phyloP scores from a whole-genome alignment of 495 filamentous ascomycete genomes.

The Chaetomium cochliodes region DNA sequence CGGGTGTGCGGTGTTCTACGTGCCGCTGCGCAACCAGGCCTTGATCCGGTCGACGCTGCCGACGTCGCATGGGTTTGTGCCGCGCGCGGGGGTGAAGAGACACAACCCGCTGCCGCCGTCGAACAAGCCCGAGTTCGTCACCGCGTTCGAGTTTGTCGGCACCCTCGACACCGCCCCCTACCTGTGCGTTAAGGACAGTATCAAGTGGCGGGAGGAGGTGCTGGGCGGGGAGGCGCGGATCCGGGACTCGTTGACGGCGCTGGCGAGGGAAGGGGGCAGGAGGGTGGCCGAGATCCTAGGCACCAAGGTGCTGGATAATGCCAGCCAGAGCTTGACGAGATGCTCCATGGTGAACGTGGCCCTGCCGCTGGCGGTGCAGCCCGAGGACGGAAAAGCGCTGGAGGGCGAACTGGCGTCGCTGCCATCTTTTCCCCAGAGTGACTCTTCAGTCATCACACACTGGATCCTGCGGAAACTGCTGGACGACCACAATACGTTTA shows the following conservation, averaged over 20 bases:
- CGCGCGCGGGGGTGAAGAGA: slow-evolving; percentile 25
- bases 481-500: slow-evolving; percentile 66
- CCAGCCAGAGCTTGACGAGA: slow-evolving; percentile 42
- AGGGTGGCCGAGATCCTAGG: slow-evolving; percentile 60
- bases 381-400: slow-evolving; percentile 19
- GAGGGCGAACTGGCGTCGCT: slow-evolving; percentile 34
- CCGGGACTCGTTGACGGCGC: slow-evolving; percentile 51
- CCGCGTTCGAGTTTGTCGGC: slow-evolving; percentile 74
- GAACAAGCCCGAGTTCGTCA: slow-evolving; percentile 58
- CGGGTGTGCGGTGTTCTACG: slow-evolving; percentile 75
- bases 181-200: slow-evolving; percentile 65
- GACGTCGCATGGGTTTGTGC: slow-evolving; percentile 62
- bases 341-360: slow-evolving; percentile 66
- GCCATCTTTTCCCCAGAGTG: slow-evolving; percentile 35
- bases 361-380: slow-evolving; percentile 57
- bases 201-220: slow-evolving; percentile 64
- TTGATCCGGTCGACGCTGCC: slow-evolving; percentile 74
- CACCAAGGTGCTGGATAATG: slow-evolving; percentile 68
- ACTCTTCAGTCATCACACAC: slow-evolving; percentile 40
- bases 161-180: slow-evolving; percentile 72
- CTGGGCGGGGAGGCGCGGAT: slow-evolving; percentile 76
- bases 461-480: slow-evolving; percentile 60
- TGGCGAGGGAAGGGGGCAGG: slow-evolving; percentile 61
- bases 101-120: slow-evolving; percentile 51
- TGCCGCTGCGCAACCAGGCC: slow-evolving; percentile 67